phyloP scores from a whole-genome alignment of 1,139 yeast genomes.

The Spencermartinsiella ligniputridi region DNA sequence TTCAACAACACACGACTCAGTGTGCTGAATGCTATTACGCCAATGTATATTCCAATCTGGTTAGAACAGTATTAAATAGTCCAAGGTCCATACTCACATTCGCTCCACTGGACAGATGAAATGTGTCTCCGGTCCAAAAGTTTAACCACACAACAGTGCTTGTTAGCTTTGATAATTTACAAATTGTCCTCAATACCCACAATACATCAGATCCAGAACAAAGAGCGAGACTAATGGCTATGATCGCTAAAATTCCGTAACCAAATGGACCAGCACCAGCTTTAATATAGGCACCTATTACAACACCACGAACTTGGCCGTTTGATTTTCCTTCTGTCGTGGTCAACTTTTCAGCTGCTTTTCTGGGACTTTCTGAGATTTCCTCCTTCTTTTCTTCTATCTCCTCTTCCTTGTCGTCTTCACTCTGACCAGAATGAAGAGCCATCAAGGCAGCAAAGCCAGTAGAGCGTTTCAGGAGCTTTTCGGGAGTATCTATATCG shows the following conservation, averaged over 20 bases:
- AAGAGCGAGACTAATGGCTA: constrained; percentile 4
- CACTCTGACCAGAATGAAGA: constrained; percentile 1
- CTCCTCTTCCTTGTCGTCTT: background rate
- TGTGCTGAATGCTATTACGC: constrained; percentile 33
- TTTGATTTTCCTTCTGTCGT: constrained; percentile 10
- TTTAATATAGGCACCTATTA: constrained; percentile 9
- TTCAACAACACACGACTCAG: constrained; percentile 7
- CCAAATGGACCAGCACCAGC: constrained; percentile 11
- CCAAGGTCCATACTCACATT: too few relatives aligned
- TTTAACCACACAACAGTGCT: constrained; percentile 58
- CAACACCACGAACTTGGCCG: constrained; percentile 8
- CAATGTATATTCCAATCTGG: constrained; percentile 64
- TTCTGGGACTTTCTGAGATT: background rate
- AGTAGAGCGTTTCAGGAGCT: constrained; percentile 7
- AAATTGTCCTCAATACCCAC: too few relatives aligned
- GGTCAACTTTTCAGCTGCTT: constrained; percentile 4
- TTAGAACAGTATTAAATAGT: too few relatives aligned
- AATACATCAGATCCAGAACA: constrained; percentile 1
- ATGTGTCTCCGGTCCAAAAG: constrained; percentile 63
- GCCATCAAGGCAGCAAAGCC: constrained; percentile 13
- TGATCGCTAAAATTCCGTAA: constrained; percentile 3
- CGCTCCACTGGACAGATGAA: constrained; percentile 43
- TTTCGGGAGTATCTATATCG: constrained; percentile 43
- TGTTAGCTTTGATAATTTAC: too few relatives aligned
- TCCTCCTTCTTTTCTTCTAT: constrained; percentile 8